A percentile compares a stretch with the other conserved stretches of the same genome.
Conservation (phyloP, 2,329 filamentous ascomycete genomes). For the Penicillium griseofulvum region DNA sequence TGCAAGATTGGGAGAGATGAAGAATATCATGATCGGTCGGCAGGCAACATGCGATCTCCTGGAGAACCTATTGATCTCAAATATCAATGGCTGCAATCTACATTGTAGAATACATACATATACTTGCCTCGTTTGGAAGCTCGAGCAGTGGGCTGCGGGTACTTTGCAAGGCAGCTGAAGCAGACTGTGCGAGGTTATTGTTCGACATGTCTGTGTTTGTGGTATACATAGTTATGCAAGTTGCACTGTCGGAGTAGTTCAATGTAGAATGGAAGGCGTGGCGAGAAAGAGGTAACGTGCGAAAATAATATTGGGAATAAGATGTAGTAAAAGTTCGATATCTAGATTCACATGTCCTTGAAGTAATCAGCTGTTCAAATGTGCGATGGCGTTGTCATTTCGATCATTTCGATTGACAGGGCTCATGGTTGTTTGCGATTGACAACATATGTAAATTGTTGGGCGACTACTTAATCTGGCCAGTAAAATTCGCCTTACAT, state of each 20-base stretch:
- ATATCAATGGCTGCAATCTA: background rate
- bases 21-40: constrained; percentile 32
- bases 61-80: constrained; percentile 27
- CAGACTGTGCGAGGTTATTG: background rate
- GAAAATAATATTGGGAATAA: background rate
- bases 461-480: background rate
- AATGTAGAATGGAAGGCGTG: background rate
- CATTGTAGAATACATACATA: too few relatives aligned
- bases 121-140: constrained; percentile 20
- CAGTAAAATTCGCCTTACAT: background rate
- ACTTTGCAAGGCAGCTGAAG: background rate
- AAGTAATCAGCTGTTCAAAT: background rate
- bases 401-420: background rate
- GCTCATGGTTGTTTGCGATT: background rate
- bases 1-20: constrained; percentile 29
- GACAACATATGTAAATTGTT: background rate
- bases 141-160: constrained; percentile 4
- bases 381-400: background rate
- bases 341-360: background rate
- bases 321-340: background rate
- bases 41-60: constrained; percentile 31
- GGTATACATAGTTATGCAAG: background rate
- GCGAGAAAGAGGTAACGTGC: background rate
- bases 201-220: background rate
- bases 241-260: too few relatives aligned